phyloP scores from a whole-genome alignment of 768 basidiomycete species.

The Phaeolepiota aurea region DNA sequence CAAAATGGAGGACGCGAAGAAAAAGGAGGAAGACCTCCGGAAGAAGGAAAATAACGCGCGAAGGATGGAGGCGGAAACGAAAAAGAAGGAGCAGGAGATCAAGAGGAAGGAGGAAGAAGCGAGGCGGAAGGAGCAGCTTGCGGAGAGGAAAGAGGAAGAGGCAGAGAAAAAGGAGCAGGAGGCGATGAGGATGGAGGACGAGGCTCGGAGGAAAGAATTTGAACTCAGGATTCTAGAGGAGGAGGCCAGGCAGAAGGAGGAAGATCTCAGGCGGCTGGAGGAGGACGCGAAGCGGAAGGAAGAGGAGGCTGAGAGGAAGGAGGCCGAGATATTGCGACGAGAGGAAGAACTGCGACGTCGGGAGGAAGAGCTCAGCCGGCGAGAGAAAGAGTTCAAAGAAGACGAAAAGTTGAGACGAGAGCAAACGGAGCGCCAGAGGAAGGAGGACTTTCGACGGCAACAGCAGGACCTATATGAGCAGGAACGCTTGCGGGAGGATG shows the following conservation, averaged over 20 bases:
- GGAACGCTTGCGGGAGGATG: slow-evolving; percentile 11
- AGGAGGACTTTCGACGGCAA: slow-evolving; percentile 10
- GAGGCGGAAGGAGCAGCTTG: slow-evolving; percentile 13
- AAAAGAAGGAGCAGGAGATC: slow-evolving; percentile 4
- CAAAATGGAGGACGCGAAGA: slow-evolving; percentile 14
- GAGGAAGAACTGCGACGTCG: slow-evolving; percentile 21
- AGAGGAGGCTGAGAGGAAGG: slow-evolving; percentile 15
- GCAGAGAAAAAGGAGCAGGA: slow-evolving; percentile 17
- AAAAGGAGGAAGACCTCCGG: slow-evolving; percentile 15
- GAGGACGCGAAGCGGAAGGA: slow-evolving; percentile 9
- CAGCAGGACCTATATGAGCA: slow-evolving; percentile 14
- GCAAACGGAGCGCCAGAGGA: slow-evolving; percentile 2
- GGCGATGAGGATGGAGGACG: slow-evolving; percentile 13
- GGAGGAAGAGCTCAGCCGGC: slow-evolving; percentile 26
- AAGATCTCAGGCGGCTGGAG: slow-evolving; percentile 15
- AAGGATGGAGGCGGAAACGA: slow-evolving; percentile 4
- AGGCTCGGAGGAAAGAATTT: slow-evolving; percentile 12
- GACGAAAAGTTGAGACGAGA: slow-evolving; percentile 7
- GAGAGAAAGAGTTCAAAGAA: slow-evolving; percentile 21
- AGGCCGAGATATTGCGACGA: slow-evolving; percentile 10
- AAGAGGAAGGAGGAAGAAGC: slow-evolving; percentile 8
- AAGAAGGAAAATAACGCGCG: slow-evolving; percentile 9
- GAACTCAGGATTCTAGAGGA: slow-evolving; percentile 15
- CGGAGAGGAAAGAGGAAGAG: slow-evolving; percentile 11
- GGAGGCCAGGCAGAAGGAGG: slow-evolving; percentile 12